Conservation (phyloP, 106 monocot genomes). For the Acanthochlamys bracteata region DNA sequence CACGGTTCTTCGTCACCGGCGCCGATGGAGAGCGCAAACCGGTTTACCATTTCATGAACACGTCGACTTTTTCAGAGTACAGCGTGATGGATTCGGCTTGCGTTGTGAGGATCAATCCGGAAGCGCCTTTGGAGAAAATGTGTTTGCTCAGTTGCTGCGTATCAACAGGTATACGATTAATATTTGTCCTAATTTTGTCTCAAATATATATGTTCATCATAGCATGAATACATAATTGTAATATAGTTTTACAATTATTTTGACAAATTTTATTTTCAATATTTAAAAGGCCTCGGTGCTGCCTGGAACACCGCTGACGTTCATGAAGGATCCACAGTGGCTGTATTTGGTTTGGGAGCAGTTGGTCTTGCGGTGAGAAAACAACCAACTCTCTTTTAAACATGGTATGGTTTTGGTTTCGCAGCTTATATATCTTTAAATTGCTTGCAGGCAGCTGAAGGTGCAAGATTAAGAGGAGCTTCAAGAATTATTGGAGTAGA, state of each 20-base stretch:
- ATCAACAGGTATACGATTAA: conserved; percentile 52
- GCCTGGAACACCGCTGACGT: conserved; percentile 91
- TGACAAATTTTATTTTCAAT: background rate
- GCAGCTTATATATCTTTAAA: background rate
- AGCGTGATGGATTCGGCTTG: conserved; percentile 87
- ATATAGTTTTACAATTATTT: background rate
- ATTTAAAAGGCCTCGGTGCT: conserved; percentile 59
- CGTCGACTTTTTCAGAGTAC: conserved; percentile 85
- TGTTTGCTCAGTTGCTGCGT: conserved; percentile 84
- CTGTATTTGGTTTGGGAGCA: conserved; percentile 73
- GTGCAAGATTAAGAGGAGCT: conserved; percentile 54
- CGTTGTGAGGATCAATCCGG: conserved; percentile 44
- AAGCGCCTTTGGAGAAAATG: conserved; percentile 49
- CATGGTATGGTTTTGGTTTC: background rate
- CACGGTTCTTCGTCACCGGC: conserved; percentile 33
- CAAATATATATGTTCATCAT: no score
- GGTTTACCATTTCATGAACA: conserved; percentile 82
- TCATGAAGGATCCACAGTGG: conserved; percentile 49
- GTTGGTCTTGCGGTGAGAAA: conserved; percentile 65
- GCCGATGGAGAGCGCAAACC: conserved; percentile 19
- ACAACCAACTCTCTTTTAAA: background rate
- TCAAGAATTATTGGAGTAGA: conserved; percentile 66
- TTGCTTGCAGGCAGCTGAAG: conserved; percentile 49
- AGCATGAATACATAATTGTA: background rate
- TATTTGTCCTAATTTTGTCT: no score